These are phyloP conservation scores for Neurospora sp. DNA, from an alignment of 495 filamentous ascomycete species.

Conservation along the genomic window DNA sequence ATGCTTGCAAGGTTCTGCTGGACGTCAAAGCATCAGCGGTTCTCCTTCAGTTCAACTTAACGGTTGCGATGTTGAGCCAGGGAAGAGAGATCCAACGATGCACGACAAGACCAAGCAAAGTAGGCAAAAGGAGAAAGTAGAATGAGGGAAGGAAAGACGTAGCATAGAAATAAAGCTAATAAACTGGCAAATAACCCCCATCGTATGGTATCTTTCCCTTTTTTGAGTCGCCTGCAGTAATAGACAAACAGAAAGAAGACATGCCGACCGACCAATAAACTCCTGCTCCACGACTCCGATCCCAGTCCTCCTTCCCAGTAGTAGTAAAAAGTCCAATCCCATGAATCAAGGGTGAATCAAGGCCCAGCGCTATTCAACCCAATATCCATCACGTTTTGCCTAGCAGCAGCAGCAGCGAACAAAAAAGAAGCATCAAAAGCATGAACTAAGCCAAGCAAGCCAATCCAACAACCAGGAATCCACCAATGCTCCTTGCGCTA, in stretches of 20 bases:
- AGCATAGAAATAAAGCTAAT: neutral
- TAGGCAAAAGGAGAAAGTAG: neutral
- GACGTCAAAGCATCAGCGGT: neutral
- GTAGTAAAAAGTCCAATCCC: neutral
- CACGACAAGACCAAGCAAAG: neutral
- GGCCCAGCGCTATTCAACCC: neutral
- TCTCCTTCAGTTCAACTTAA: neutral
- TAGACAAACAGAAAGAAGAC: neutral
- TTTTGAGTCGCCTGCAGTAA: neutral
- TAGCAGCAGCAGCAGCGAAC: neutral
- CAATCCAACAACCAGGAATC: neutral
- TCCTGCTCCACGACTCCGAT: neutral
- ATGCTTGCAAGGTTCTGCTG: neutral
- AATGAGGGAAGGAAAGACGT: neutral
- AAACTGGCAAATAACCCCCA: neutral
- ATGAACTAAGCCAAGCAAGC: neutral
- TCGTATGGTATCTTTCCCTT: neutral
- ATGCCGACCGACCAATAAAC: neutral
- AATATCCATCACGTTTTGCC: neutral
- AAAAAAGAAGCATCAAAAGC: neutral
- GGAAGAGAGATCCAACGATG: neutral
- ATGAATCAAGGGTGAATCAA: neutral
- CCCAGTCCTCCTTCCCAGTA: neutral
- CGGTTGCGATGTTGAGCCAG: neutral
- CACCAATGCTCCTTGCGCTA: neutral